phyloP scores from a whole-genome alignment of 2,329 filamentous ascomycete species.

The Penicillium sp. region DNA sequence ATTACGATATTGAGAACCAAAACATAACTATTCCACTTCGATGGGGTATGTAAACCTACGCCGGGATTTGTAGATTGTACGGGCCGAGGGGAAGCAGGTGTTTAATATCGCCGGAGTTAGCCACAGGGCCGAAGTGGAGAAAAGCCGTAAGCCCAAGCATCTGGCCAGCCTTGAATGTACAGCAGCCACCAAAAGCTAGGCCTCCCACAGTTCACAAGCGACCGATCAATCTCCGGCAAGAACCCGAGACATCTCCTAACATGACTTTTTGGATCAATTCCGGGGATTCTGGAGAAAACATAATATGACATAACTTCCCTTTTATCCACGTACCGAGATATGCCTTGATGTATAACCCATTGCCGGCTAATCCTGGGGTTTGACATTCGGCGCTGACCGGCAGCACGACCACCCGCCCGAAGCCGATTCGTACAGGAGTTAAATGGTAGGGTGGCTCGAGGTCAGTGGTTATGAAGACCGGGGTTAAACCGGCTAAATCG shows the following conservation, averaged over 20 bases:
- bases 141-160: neutral
- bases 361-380: neutral
- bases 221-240: constrained; percentile 1
- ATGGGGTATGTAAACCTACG: neutral
- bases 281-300: neutral
- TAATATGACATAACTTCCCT: neutral
- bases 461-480: neutral
- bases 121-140: neutral
- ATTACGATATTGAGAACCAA: neutral
- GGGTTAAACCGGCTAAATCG: constrained; percentile 2
- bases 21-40: neutral
- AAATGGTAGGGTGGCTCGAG: neutral
- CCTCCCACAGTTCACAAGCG: neutral
- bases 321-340: neutral
- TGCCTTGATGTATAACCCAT: neutral
- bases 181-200: neutral
- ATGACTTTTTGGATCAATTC: neutral
- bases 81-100: neutral
- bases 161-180: too few species aligned
- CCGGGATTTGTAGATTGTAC: neutral
- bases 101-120: neutral
- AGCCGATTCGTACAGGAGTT: neutral
- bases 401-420: neutral
- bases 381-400: neutral
- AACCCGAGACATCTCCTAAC: constrained; percentile 2